Conservation (phyloP, 169 alveolate genomes). For the Eimeria acervulina region DNA sequence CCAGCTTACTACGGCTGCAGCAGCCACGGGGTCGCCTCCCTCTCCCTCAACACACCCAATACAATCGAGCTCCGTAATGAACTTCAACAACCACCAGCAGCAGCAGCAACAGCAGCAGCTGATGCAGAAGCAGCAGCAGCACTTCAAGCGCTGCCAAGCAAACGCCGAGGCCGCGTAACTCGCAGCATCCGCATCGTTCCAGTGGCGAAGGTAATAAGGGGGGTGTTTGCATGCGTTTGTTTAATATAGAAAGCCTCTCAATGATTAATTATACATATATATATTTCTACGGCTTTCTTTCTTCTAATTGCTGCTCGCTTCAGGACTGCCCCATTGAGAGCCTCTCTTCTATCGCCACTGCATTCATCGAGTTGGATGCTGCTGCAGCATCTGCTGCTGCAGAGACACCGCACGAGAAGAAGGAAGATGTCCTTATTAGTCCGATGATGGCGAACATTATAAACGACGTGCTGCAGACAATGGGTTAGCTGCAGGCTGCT, state of each 20-base stretch:
- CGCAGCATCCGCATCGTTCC: slow-evolving; percentile 87
- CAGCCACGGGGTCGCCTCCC: background rate
- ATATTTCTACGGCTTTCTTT: background rate
- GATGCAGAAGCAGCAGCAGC: background rate
- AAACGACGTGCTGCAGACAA: slow-evolving; percentile 26
- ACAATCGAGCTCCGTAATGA: slow-evolving; percentile 46
- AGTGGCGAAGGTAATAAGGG: slow-evolving; percentile 84
- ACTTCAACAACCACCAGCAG: too few relatives aligned
- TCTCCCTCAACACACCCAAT: slow-evolving; percentile 68
- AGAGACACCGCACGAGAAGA: slow-evolving; percentile 77
- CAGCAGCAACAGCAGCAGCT: too few relatives aligned
- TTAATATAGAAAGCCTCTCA: background rate
- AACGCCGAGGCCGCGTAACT: slow-evolving; percentile 28
- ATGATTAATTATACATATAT: background rate
- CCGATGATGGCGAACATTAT: slow-evolving; percentile 37
- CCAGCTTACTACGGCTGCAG: slow-evolving; percentile 90
- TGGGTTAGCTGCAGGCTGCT: background rate
- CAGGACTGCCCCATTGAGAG: slow-evolving; percentile 81
- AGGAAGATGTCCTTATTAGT: slow-evolving; percentile 43
- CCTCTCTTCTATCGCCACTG: slow-evolving; percentile 27
- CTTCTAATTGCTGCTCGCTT: background rate
- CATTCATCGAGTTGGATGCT: slow-evolving; percentile 50
- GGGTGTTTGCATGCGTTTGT: background rate
- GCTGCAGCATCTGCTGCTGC: background rate
- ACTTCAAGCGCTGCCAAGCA: slow-evolving; percentile 59